These are phyloP conservation scores for Macrolepiota fuliginosa DNA, from an alignment of 768 basidiomycete genomes.

Conservation along the genomic window DNA sequence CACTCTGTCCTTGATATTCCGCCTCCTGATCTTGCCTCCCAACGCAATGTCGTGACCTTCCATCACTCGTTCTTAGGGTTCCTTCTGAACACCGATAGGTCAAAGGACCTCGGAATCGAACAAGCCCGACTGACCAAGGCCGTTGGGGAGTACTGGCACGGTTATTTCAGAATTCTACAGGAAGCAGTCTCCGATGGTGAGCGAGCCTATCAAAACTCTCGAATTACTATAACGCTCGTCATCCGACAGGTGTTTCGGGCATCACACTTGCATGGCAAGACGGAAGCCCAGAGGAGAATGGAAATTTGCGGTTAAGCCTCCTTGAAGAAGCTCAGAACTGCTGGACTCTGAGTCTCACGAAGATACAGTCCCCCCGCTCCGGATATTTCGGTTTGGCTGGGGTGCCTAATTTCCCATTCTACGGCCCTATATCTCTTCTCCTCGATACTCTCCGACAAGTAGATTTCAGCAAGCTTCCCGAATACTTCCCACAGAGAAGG, in stretches of 20 bases:
- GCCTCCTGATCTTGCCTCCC: neutral
- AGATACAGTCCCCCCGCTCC: neutral
- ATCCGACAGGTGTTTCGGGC: neutral
- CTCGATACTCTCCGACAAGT: neutral
- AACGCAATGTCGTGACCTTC: neutral
- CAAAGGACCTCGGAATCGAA: neutral
- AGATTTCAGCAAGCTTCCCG: neutral
- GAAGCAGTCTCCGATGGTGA: neutral
- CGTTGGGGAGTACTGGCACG: neutral
- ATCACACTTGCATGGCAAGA: neutral
- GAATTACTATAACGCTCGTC: neutral
- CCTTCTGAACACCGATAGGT: neutral
- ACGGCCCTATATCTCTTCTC: neutral
- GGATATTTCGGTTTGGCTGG: neutral
- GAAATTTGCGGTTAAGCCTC: neutral
- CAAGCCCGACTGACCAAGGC: neutral
- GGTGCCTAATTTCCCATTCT: neutral
- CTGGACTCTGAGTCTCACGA: neutral
- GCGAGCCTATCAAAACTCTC: neutral
- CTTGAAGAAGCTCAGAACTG: neutral
- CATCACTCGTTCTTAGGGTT: neutral
- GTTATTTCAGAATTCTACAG: neutral
- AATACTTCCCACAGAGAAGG: neutral
- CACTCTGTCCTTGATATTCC: slow-evolving; percentile 1
- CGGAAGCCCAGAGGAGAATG: neutral